phyloP scores from a whole-genome alignment of 495 filamentous ascomycete species.

The Cercophora sp. region DNA sequence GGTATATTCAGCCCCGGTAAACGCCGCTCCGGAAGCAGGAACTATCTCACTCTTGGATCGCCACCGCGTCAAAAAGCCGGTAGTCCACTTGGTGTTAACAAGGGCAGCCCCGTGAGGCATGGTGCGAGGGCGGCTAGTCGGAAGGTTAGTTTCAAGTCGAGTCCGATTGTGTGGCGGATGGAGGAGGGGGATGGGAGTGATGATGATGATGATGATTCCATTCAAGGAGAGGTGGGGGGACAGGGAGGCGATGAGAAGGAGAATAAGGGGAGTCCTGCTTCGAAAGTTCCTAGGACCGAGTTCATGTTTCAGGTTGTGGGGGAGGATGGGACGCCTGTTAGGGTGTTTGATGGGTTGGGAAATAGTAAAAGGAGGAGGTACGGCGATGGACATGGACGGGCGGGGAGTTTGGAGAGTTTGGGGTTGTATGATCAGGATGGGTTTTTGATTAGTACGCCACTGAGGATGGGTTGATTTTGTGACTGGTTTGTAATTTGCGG shows the following conservation, averaged over 20 bases:
- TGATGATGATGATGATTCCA: background rate
- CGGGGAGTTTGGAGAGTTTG: constrained; percentile 6
- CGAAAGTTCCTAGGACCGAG: no score
- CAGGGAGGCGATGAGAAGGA: background rate
- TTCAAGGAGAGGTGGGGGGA: background rate
- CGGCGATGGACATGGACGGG: background rate
- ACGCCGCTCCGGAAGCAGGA: background rate
- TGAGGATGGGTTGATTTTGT: background rate
- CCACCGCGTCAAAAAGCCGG: background rate
- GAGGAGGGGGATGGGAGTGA: background rate
- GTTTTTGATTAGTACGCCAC: constrained; percentile 5
- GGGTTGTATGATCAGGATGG: constrained; percentile 11
- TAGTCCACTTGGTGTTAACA: background rate
- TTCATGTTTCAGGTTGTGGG: no score
- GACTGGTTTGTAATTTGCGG: background rate
- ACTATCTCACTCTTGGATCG: background rate
- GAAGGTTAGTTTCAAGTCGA: background rate
- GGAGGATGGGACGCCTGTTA: no score
- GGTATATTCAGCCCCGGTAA: background rate
- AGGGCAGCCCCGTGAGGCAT: background rate
- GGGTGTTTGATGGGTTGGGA: no score
- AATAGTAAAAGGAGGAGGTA: background rate
- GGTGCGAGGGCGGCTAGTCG: background rate
- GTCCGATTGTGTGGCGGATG: background rate
- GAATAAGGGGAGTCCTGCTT: background rate